Evolutionary conservation across 2,329 filamentous ascomycete genomes (phyloP).

Genomic region (Pezicula carpinea): DNA sequence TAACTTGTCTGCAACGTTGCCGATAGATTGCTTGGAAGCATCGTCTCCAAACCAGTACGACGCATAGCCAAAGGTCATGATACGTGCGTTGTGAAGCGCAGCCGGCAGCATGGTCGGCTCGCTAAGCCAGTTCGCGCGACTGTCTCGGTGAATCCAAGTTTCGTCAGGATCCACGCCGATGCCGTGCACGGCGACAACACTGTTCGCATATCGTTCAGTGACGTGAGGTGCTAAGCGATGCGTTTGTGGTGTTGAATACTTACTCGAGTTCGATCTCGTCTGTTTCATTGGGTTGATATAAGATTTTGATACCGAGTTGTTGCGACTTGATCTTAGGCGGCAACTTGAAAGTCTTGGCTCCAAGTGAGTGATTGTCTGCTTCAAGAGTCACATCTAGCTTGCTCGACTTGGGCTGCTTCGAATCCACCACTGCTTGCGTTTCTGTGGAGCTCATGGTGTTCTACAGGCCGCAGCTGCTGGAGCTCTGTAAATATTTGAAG

Average conservation of each 20-base stretch:
- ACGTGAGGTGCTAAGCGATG: neutral
- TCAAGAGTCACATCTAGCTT: neutral
- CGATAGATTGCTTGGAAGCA: conserved; percentile 25
- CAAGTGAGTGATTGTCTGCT: neutral
- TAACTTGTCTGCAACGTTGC: conserved; percentile 24
- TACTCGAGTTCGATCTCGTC: neutral
- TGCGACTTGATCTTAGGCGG: neutral
- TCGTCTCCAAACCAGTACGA: conserved; percentile 27
- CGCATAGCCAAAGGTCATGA: conserved; percentile 26
- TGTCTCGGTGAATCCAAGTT: conserved; percentile 21
- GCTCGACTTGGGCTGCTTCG: neutral
- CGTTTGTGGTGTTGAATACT: neutral
- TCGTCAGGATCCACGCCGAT: conserved; percentile 26
- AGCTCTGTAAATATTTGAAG: neutral
- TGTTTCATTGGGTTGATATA: neutral
- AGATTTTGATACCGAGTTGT: neutral
- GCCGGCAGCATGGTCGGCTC: conserved; percentile 26
- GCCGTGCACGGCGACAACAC: conserved; percentile 27
- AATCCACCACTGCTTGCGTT: neutral
- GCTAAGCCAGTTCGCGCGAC: conserved; percentile 25
- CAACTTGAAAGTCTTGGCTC: neutral
- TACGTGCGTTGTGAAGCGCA: conserved; percentile 25
- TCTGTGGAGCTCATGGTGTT: neutral
- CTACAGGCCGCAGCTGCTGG: neutral
- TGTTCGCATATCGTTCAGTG: conserved; percentile 7